Evolutionary conservation across 2,329 filamentous ascomycete genomes (phyloP).

Genomic region (Ophiostoma fasciatum): DNA sequence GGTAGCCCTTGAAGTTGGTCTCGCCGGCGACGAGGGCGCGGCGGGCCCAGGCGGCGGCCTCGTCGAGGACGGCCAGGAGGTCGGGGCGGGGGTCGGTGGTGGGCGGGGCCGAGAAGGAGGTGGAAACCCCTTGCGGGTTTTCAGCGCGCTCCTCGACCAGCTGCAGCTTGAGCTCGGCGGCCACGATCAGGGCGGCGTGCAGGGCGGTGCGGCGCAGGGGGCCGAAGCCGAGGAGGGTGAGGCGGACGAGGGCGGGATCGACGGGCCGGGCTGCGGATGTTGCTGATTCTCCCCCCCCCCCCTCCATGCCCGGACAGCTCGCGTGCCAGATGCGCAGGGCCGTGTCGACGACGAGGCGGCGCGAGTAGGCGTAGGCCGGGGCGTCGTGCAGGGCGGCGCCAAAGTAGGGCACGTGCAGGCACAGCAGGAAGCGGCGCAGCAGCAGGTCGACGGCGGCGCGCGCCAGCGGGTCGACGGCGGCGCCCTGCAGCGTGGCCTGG

Average conservation of each 20-base stretch:
- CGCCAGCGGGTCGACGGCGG: slow-evolving; percentile 19
- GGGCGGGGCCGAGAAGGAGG: too few species aligned
- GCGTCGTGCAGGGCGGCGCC: slow-evolving; percentile 24
- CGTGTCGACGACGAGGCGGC: slow-evolving; percentile 31
- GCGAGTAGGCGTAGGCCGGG: slow-evolving; percentile 35
- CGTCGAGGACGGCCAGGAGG: slow-evolving; percentile 1
- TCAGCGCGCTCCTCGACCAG: slow-evolving; percentile 20
- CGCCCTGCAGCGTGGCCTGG: slow-evolving; percentile 15
- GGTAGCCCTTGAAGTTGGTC: slow-evolving; percentile 38
- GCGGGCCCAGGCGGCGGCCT: slow-evolving; percentile 4
- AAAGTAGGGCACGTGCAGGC: slow-evolving; percentile 38
- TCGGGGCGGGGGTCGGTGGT: too few species aligned
- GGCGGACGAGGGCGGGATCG: slow-evolving; percentile 20
- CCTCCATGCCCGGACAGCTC: slow-evolving; percentile 9
- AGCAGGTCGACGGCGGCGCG: slow-evolving; percentile 25
- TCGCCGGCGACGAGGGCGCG: slow-evolving; percentile 18
- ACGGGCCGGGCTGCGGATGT: too few species aligned
- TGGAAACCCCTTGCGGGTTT: too few species aligned
- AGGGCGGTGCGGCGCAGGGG: slow-evolving; percentile 25
- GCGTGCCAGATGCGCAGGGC: slow-evolving; percentile 16
- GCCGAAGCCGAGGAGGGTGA: slow-evolving; percentile 26
- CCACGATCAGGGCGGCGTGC: slow-evolving; percentile 26
- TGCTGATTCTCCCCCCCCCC: too few species aligned
- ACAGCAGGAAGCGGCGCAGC: slow-evolving; percentile 31
- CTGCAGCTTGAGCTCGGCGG: slow-evolving; percentile 29